These are phyloP conservation scores for Marchantia polymorpha DNA, from an alignment of 225 moss, liverwort and hornwort species.

Conservation along the genomic window DNA sequence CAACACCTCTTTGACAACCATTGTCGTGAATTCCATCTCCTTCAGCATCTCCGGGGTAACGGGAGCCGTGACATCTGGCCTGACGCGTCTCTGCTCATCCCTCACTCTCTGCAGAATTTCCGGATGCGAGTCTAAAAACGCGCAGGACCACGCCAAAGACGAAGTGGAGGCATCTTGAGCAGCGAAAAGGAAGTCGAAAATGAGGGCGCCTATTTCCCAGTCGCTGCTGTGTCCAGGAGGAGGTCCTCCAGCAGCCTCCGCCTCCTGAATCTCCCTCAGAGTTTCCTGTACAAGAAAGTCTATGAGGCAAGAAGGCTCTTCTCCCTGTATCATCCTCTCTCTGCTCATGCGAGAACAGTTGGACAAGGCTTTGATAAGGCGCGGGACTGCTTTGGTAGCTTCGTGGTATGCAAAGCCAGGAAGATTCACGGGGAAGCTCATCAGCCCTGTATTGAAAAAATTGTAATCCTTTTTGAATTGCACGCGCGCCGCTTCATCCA, in stretches of 20 bases:
- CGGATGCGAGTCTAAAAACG: slow-evolving; percentile 59
- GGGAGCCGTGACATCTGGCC: slow-evolving; percentile 33
- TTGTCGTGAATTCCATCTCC: slow-evolving; percentile 75
- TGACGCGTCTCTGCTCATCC: slow-evolving; percentile 43
- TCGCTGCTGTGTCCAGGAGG: slow-evolving; percentile 70
- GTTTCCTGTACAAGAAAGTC: slow-evolving; percentile 94
- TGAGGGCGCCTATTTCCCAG: slow-evolving; percentile 59
- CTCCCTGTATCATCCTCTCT: slow-evolving; percentile 54
- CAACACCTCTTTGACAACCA: slow-evolving; percentile 82
- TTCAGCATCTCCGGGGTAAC: slow-evolving; percentile 60
- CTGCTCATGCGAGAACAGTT: slow-evolving; percentile 64
- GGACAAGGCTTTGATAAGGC: slow-evolving; percentile 49
- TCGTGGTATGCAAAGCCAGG: slow-evolving; percentile 77
- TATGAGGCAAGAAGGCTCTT: slow-evolving; percentile 70
- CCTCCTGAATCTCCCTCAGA: slow-evolving; percentile 61
- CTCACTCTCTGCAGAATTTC: slow-evolving; percentile 56
- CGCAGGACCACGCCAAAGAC: slow-evolving; percentile 75
- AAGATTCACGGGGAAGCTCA: slow-evolving; percentile 67
- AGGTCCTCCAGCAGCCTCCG: slow-evolving; percentile 50
- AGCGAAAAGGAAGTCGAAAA: slow-evolving; percentile 92
- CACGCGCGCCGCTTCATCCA: slow-evolving; percentile 46
- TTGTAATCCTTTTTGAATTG: slow-evolving; percentile 57
- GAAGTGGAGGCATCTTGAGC: slow-evolving; percentile 95
- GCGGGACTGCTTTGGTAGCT: slow-evolving; percentile 59
- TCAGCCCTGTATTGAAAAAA: slow-evolving; percentile 69